These are phyloP conservation scores for Fimicolochytrium jonesii DNA, from an alignment of 192 early-diverging fungal species.

Conservation along the genomic window DNA sequence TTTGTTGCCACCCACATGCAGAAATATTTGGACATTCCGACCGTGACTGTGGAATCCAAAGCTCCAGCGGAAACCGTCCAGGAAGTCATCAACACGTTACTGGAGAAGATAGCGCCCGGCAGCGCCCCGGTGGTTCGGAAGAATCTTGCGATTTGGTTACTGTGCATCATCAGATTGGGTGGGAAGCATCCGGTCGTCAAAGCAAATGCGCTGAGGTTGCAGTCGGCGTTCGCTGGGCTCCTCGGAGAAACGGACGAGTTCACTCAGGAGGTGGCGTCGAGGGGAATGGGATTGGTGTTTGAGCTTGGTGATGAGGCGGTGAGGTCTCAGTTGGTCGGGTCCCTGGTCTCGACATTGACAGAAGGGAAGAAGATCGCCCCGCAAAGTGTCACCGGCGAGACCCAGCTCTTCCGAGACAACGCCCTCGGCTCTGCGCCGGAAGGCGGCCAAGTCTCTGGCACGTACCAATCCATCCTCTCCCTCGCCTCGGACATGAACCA, in stretches of 20 bases:
- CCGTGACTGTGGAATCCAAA: constrained; percentile 32
- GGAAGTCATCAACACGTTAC: constrained; percentile 36
- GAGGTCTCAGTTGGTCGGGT: constrained; percentile 62
- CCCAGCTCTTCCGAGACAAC: constrained; percentile 65
- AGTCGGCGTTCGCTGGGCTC: constrained; percentile 69
- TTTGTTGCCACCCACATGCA: constrained; percentile 66
- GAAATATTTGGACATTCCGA: constrained; percentile 67
- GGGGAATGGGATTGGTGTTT: constrained; percentile 78
- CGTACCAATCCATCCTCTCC: constrained; percentile 58
- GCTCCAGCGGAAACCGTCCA: neutral
- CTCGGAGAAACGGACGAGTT: constrained; percentile 83
- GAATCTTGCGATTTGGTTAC: constrained; percentile 71
- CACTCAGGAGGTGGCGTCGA: constrained; percentile 82
- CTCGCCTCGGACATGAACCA: constrained; percentile 93
- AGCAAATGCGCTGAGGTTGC: constrained; percentile 59
- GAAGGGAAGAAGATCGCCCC: constrained; percentile 57
- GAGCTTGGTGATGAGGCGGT: constrained; percentile 70
- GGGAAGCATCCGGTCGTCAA: constrained; percentile 31
- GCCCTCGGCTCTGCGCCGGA: constrained; percentile 65
- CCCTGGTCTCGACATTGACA: constrained; percentile 72
- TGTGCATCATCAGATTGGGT: constrained; percentile 74
- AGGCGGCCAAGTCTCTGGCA: constrained; percentile 39
- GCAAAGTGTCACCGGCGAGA: constrained; percentile 63
- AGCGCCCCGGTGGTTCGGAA: constrained; percentile 56
- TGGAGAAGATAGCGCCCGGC: constrained; percentile 52